Evolutionary conservation across 2,329 filamentous ascomycete genomes (phyloP).

Genomic region (Cladosporium sp.): DNA sequence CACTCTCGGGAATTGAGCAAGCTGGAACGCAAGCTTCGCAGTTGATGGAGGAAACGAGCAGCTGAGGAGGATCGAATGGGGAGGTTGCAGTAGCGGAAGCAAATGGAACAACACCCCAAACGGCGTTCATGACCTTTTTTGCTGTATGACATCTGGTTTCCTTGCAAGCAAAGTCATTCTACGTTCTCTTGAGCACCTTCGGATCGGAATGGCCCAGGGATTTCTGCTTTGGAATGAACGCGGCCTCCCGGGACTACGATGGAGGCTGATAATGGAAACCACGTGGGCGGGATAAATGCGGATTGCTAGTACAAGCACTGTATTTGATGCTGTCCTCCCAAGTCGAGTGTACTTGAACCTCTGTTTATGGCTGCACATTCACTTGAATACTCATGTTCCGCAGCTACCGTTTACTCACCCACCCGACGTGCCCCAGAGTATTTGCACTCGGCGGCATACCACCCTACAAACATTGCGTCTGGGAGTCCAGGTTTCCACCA

Average conservation of each 20-base stretch:
- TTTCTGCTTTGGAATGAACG: background rate
- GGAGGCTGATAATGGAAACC: slow-evolving; percentile 7
- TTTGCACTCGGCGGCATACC: background rate
- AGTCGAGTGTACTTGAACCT: background rate
- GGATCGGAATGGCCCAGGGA: slow-evolving; percentile 6
- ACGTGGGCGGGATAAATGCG: slow-evolving; percentile 6
- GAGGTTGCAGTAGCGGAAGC: slow-evolving; percentile 20
- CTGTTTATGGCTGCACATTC: background rate
- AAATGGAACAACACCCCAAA: slow-evolving; percentile 18
- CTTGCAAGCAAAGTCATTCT: slow-evolving; percentile 15
- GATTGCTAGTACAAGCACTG: slow-evolving; percentile 10
- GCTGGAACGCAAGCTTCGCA: slow-evolving; percentile 3
- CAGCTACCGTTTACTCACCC: background rate
- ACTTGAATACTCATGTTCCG: background rate
- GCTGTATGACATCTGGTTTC: slow-evolving; percentile 15
- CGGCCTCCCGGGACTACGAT: background rate
- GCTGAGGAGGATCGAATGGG: slow-evolving; percentile 6
- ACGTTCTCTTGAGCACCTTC: slow-evolving; percentile 10
- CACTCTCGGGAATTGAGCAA: slow-evolving; percentile 8
- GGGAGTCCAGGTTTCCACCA: background rate
- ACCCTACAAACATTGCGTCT: background rate
- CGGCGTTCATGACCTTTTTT: slow-evolving; percentile 17
- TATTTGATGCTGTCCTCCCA: slow-evolving; percentile 18
- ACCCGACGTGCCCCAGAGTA: no score
- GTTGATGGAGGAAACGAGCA: slow-evolving; percentile 5